phyloP scores from a whole-genome alignment of 805 yeast genomes.

The Ogataea nakhonphanomensis region DNA sequence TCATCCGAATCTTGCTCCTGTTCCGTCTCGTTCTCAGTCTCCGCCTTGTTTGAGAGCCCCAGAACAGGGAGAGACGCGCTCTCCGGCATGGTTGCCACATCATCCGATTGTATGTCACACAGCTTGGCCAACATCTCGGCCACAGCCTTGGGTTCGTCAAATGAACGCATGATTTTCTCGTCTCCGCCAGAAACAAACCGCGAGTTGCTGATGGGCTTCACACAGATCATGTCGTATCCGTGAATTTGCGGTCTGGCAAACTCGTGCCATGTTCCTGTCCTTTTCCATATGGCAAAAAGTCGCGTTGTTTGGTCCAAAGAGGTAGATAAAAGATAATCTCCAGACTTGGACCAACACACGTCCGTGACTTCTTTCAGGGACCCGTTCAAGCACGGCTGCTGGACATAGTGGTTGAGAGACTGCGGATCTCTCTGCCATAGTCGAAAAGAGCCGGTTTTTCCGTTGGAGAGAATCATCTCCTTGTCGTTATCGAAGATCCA shows the following conservation, averaged over 20 bases:
- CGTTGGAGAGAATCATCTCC: conserved; percentile 71
- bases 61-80: conserved; percentile 89
- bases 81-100: conserved; percentile 54
- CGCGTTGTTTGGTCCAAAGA: conserved; percentile 94
- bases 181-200: conserved; percentile 92
- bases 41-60: conserved; percentile 90
- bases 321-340: conserved; percentile 67
- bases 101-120: conserved; percentile 39
- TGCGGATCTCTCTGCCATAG: conserved; percentile 47
- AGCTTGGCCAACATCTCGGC: conserved; percentile 56
- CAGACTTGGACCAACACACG: conserved; percentile 66
- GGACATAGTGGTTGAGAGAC: conserved; percentile 24
- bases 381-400: conserved; percentile 67
- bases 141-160: conserved; percentile 82
- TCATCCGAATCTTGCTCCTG: conserved; percentile 37
- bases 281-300: conserved; percentile 63
- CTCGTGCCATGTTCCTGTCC: conserved; percentile 69
- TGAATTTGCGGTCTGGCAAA: conserved; percentile 97
- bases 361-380: conserved; percentile 74
- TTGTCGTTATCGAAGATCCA: conserved; percentile 53
- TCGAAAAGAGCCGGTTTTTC: conserved; percentile 92
- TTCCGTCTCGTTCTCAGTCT: conserved; percentile 43
- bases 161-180: conserved; percentile 86
- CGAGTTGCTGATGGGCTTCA: conserved; percentile 55
- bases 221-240: conserved; percentile 92